phyloP scores from a whole-genome alignment of 106 monocot species.

The Dendrobium officinale region DNA sequence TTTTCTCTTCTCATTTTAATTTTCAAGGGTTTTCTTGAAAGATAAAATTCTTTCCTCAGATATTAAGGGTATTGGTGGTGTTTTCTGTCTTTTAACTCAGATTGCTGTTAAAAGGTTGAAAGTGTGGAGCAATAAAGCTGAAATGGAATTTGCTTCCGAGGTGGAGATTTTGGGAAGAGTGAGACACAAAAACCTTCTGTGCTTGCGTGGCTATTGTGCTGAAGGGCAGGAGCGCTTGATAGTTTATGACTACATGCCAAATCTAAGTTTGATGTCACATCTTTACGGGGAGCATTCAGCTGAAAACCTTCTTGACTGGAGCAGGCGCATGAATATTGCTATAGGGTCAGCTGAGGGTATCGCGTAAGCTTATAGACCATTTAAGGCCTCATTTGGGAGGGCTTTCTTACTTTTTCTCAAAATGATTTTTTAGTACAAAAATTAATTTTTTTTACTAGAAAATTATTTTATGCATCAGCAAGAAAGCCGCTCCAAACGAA shows the following conservation, averaged over 20 bases:
- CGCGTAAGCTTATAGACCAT: slow-evolving; percentile 30
- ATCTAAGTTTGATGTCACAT: slow-evolving; percentile 51
- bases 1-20: background rate
- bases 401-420: no score
- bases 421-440: no score
- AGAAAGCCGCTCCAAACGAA: no score
- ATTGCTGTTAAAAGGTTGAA: slow-evolving; percentile 51
- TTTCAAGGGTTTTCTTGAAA: background rate
- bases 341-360: slow-evolving; percentile 71
- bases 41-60: background rate
- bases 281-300: slow-evolving; percentile 45
- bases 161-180: slow-evolving; percentile 31
- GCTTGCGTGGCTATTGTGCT: slow-evolving; percentile 55
- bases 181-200: slow-evolving; percentile 52
- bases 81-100: slow-evolving; percentile 19
- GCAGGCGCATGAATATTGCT: slow-evolving; percentile 47
- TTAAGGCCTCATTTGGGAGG: background rate
- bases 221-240: slow-evolving; percentile 61
- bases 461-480: no score
- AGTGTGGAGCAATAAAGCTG: slow-evolving; percentile 28
- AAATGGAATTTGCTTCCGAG: slow-evolving; percentile 28
- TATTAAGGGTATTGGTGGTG: background rate
- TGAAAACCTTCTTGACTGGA: slow-evolving; percentile 52
- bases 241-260: slow-evolving; percentile 65
- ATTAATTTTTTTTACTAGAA: no score